Conservation (phyloP, 306 rosid genomes). For the Cicer bijugum region DNA sequence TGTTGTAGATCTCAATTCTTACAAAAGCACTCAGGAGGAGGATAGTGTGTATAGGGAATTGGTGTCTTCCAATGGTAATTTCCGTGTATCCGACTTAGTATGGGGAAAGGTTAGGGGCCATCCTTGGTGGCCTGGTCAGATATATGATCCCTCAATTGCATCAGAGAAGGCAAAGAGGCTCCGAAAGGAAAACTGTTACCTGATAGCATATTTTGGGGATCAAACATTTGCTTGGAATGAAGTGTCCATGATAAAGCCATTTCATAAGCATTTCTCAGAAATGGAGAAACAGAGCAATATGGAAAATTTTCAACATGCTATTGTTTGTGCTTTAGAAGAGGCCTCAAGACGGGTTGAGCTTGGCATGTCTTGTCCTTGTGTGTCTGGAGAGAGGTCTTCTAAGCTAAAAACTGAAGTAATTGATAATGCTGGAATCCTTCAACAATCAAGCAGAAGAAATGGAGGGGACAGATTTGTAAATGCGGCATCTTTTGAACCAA, state of each 20-base stretch:
- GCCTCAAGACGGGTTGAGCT: slow-evolving; percentile 74
- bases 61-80: slow-evolving; percentile 43
- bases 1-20: slow-evolving; percentile 60
- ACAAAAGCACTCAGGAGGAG: slow-evolving; percentile 39
- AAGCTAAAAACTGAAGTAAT: slow-evolving; percentile 58
- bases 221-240: slow-evolving; percentile 86
- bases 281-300: slow-evolving; percentile 66
- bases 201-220: slow-evolving; percentile 80
- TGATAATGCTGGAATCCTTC: slow-evolving; percentile 60
- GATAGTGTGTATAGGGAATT: slow-evolving; percentile 39
- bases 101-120: slow-evolving; percentile 91
- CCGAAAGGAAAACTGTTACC: slow-evolving; percentile 55
- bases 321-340: slow-evolving; percentile 79
- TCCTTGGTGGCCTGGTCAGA: slow-evolving; percentile 99
- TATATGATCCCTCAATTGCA: slow-evolving; percentile 68
- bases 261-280: slow-evolving; percentile 60
- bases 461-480: slow-evolving; percentile 56
- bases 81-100: slow-evolving; percentile 63
- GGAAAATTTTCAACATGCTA: slow-evolving; percentile 63
- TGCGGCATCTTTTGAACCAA: slow-evolving; percentile 63
- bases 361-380: slow-evolving; percentile 75
- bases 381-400: slow-evolving; percentile 55
- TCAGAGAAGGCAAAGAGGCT: slow-evolving; percentile 70
- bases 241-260: slow-evolving; percentile 67
- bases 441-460: slow-evolving; percentile 58